Evolutionary conservation across 768 basidiomycete species (phyloP), one percentile per base, ranked within the genome.

Genomic region (Cubamyces lactineus): DNA sequence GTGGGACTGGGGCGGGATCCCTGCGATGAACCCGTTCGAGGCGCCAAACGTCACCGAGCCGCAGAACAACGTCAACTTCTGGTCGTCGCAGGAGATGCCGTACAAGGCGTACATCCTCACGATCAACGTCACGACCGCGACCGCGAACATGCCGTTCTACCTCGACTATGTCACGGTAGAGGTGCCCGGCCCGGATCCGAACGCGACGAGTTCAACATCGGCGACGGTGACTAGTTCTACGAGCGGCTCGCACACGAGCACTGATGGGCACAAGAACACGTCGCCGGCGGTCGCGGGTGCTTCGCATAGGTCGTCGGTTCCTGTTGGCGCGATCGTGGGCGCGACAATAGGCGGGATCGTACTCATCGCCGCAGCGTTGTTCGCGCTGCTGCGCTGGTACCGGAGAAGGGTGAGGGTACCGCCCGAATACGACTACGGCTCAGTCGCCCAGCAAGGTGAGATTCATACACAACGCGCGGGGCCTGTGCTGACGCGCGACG

Each of bases 1-100:
- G 28, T 56, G 16, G 17, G 43, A 56, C 45, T 56, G 38, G 11
- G 54, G 21, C 12, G 54, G 54, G 17, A 46, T 30, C 5, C 43
- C 45, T 2, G 24, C 54, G 45, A 56, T 47, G 43, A 24, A 30
- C 17, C 54, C 43, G 28, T 56, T 19, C 21, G 8, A 47, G 19
- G 54, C 54, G 2, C 43, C 42, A 13, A 56, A 47, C 28, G 30
- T 56, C 26, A 56, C 54, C 13, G 16, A 3, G 7, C 54, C 54
- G n/a, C 28, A 19, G 12, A 47, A 56, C 54, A 56, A 56, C 28
- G 54, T 56, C 28, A 46, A 47, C 43, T 56, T 56, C 28, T 56
- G 17, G 17, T 19, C 54, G 54, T 28, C 30, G 4, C 30, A 46
- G 30, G 43, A n/a, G 11, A 43, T 56, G 19, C 43, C 54, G 6